Evolutionary conservation across 352 stramenopile species (phyloP).

Genomic region (Blastocystis sp.): DNA sequence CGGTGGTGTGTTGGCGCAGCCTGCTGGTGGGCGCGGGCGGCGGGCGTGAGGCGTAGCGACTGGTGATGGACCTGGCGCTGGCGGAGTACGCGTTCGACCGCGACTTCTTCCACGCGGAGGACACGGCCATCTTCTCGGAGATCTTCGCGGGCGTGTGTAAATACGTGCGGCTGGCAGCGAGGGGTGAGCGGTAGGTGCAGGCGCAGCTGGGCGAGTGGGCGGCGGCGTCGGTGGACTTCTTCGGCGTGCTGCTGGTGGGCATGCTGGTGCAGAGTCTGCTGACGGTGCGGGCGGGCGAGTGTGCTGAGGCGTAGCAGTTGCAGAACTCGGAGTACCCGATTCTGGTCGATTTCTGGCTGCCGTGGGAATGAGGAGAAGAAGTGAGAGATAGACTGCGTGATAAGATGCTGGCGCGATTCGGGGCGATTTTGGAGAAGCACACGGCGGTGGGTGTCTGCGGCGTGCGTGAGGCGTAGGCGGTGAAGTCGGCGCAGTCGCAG

Average conservation of each 20-base stretch:
- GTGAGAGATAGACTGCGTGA: neutral
- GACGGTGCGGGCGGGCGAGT: neutral
- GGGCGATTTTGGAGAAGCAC: conserved; percentile 35
- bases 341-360: conserved; percentile 42
- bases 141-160: conserved; percentile 31
- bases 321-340: conserved; percentile 18
- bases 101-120: conserved; percentile 23
- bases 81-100: conserved; percentile 1
- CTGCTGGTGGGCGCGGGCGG: neutral
- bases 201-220: neutral
- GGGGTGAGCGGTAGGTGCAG: neutral
- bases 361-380: neutral
- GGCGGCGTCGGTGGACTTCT: neutral
- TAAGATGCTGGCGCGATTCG: conserved; percentile 40
- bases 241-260: conserved; percentile 20
- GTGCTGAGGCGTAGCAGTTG: neutral
- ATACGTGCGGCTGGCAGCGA: conserved; percentile 1
- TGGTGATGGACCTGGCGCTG: conserved; percentile 6
- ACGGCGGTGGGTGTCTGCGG: neutral
- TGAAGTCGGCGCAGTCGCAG: conserved; percentile 26
- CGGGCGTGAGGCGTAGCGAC: neutral
- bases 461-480: neutral
- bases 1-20: neutral
- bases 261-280: conserved; percentile 14
- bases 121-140: conserved; percentile 10